Percentiles rank a stretch among this genome's conserved stretches.
phyloP scores from a whole-genome alignment of 2,329 filamentous ascomycete species.

The Claviceps sp. region DNA sequence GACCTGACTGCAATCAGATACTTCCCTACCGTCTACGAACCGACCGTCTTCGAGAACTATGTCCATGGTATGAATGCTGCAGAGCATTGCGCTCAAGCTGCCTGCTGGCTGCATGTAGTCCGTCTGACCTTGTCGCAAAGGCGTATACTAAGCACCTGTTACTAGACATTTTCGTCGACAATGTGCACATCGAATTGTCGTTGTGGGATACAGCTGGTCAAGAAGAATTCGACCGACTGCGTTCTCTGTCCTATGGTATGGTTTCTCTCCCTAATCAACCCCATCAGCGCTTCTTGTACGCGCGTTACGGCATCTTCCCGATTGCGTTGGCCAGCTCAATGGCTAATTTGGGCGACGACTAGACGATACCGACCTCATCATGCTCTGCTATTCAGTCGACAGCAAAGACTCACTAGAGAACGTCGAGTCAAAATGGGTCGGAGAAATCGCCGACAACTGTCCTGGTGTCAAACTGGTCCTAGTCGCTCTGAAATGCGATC shows the following conservation, averaged over 20 bases:
- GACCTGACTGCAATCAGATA: constrained; percentile 42
- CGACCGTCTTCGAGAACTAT: constrained; percentile 98
- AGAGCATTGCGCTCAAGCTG: neutral
- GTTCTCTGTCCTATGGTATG: constrained; percentile 81
- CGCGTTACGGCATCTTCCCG: too few species aligned
- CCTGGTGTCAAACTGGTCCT: constrained; percentile 89
- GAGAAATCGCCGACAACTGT: constrained; percentile 96
- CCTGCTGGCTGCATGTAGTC: neutral
- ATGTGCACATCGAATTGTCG: constrained; percentile 90
- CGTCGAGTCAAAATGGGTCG: constrained; percentile 96
- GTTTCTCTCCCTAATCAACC: neutral
- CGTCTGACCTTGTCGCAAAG: neutral
- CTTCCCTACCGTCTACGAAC: constrained; percentile 96
- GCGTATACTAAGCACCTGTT: neutral
- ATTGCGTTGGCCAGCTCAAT: neutral
- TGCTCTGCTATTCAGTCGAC: constrained; percentile 97
- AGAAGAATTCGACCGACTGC: constrained; percentile 95
- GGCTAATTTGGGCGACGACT: constrained; percentile 6
- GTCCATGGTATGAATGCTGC: constrained; percentile 62
- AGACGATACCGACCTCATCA: constrained; percentile 90
- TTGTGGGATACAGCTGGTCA: constrained; percentile 98
- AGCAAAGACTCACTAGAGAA: constrained; percentile 95
- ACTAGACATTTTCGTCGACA: constrained; percentile 93
- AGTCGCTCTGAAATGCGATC: constrained; percentile 91
- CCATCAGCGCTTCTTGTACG: neutral